Percentiles rank a stretch among this genome's conserved stretches.
phyloP scores from a whole-genome alignment of 208 protist genomes.

The Wallacemonas sp. region DNA sequence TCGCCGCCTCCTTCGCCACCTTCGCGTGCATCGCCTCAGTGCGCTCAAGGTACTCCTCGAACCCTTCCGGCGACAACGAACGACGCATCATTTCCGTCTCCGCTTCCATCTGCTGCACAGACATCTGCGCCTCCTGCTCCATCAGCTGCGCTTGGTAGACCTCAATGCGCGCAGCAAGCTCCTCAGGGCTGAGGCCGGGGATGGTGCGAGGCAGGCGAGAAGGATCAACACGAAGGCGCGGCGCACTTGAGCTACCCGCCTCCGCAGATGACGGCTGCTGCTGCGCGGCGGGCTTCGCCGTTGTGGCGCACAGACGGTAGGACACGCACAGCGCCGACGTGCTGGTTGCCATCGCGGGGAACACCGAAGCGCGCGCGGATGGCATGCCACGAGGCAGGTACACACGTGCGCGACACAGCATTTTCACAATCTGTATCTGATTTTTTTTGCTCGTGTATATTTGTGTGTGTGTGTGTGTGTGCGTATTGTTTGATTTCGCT shows the following conservation, averaged over 20 bases:
- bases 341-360: not conserved
- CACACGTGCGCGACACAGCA: not conserved
- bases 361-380: not conserved
- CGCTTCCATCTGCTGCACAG: constrained; percentile 27
- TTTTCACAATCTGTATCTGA: too few relatives aligned
- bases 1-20: constrained; percentile 41
- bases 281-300: not conserved
- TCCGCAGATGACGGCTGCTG: not conserved
- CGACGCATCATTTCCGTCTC: constrained; percentile 72
- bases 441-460: not conserved
- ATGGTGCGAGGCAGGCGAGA: constrained; percentile 63
- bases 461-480: constrained; percentile 7
- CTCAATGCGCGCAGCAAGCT: constrained; percentile 53
- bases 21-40: constrained; percentile 33
- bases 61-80: constrained; percentile 51
- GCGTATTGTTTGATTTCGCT: too few relatives aligned
- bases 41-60: constrained; percentile 43
- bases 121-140: constrained; percentile 26
- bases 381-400: not conserved
- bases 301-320: not conserved
- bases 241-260: not conserved
- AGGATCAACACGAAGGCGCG: constrained; percentile 43
- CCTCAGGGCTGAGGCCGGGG: constrained; percentile 68
- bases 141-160: constrained; percentile 22
- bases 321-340: not conserved